These are phyloP conservation scores for Dalbergia cultrata DNA, from an alignment of 306 rosid genomes.

Conservation along the genomic window DNA sequence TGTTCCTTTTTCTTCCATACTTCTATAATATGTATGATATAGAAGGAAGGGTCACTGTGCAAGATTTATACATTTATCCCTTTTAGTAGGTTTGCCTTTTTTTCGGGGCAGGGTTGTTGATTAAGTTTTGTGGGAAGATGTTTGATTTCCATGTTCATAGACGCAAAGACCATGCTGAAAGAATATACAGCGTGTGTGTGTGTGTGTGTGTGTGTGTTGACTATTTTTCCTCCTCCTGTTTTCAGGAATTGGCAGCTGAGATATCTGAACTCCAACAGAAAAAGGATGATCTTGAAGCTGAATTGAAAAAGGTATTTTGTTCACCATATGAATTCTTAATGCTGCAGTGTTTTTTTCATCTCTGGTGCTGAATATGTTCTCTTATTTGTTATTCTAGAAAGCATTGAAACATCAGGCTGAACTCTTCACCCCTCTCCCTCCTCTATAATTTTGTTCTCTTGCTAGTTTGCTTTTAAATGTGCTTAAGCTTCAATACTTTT, in stretches of 20 bases:
- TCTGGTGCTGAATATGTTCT: neutral
- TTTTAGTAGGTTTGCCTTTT: slow-evolving; percentile 5
- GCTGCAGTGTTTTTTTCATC: slow-evolving; percentile 12
- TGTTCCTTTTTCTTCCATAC: neutral
- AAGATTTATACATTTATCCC: slow-evolving; percentile 8
- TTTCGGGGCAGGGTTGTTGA: neutral
- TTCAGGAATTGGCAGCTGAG: slow-evolving; percentile 81
- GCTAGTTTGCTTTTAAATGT: slow-evolving; percentile 12
- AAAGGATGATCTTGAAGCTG: slow-evolving; percentile 90
- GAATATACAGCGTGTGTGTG: slow-evolving; percentile 28
- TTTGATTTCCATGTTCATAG: slow-evolving; percentile 25
- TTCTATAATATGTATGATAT: neutral
- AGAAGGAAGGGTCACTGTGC: neutral
- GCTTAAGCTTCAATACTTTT: neutral
- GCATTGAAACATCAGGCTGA: slow-evolving; percentile 4
- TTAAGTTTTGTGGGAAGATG: neutral
- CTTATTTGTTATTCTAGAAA: slow-evolving; percentile 5
- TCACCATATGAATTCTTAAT: neutral
- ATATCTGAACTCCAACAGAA: slow-evolving; percentile 81
- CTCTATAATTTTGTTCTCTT: slow-evolving; percentile 14
- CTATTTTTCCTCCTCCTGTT: slow-evolving; percentile 39
- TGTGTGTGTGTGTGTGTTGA: slow-evolving; percentile 38
- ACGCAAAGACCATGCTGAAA: slow-evolving; percentile 32
- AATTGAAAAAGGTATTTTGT: slow-evolving; percentile 79
- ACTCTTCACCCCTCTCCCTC: slow-evolving; percentile 5